Evolutionary conservation across 2,329 filamentous ascomycete species (phyloP), one percentile per base, ranked within the genome.

Genomic region (Trichoderma atrobrunneum): DNA sequence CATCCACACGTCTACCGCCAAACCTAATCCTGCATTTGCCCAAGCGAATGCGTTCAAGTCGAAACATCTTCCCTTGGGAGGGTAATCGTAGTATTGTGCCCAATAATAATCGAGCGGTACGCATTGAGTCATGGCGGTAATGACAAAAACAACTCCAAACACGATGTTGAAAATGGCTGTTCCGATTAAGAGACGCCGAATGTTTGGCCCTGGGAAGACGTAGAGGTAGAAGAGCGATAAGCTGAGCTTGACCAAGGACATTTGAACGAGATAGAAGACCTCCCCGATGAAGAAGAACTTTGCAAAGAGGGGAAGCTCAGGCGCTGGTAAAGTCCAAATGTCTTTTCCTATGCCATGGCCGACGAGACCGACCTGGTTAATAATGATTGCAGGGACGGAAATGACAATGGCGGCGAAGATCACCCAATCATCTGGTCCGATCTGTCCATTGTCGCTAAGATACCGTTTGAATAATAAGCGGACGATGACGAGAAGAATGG

Each of bases 1-100:
- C 73, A 87, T 84, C 75, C 81, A 80, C 0, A 85, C 11, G 72
- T 86, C 84, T 24, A 85, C 75, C 2, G 76, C 76, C 11, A 86
- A 82, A 51, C 83, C 82, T 60, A 84, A 79, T 1, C 75, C 76
- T 0, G 84, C 84, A 39, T 85, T 82, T 24, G 80, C 79, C 82
- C 84, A 86, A 2, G 79, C 79, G 30, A 84, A 80, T 0, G 77
- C 75, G 54, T 81, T 82, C 16, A 81, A 76, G 54, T 86, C 78
- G 65, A 84, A 76, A 71, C 85, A 87, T 5, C 64, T 76, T 2
- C 85, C 85, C 0, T 75, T 43, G 4, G 81, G 59, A 21, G 59
- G 79, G 24, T 82, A 77, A 0, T 81, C 81, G 18, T 83, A 81
- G 83, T 84, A 86, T 7, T 77, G 77, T 0, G 73, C 76, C 85